Base-by-base conservation (phyloP, 2,329 filamentous ascomycete species). In the Trichoderma aggressivum region DNA sequence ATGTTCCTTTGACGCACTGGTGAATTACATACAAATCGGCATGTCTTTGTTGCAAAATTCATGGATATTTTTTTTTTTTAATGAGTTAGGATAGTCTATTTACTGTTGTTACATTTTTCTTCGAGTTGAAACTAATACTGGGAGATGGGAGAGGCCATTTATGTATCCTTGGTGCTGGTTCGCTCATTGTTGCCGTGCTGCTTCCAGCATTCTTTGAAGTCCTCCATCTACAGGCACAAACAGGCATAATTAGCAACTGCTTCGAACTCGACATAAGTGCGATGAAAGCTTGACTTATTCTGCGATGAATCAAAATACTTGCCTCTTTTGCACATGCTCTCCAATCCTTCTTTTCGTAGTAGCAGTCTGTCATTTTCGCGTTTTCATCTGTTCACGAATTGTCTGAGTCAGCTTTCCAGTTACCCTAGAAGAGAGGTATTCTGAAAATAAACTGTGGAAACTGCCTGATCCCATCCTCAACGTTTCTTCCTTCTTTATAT, bases 261-360 rank as follows among this genome's bases (percentile, higher is more conserved):
- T 59, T 18, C 26, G 5, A 7, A 32, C 47, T 43, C n/a, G 32
- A 1, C 2, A 39, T 73, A 2, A 36, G 12, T 14, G n/a, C n/a
- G 16, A 18, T 24, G 10, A 3, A 16, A 58, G 8, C 3, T 39
- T 24, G 18, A 8, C 1, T 5, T 18, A 12, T n/a, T 18, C 2
- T 43, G 7, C 0, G 11, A 34, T 34, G 12, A 39, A 14, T 30
- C 10, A 3, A 16, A 12, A 50, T 63, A 83, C 92, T 84, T 81
- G 97, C 95, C 89, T 98, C 95, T 75, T 90, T 86, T 79, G 92
- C 92, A 82, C 96, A 99, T 71, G 87, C 86, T 76, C 96, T 87
- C 95, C 96, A 99, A 80, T 99, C 96, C 80, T 94, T 97, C 86
- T 94, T 97, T 70, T 95, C 94, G 79, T 89, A 97, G 81, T 97